These are phyloP conservation scores for Phytophthora hybrid DNA, from an alignment of 352 stramenopile genomes.

Conservation along the genomic window DNA sequence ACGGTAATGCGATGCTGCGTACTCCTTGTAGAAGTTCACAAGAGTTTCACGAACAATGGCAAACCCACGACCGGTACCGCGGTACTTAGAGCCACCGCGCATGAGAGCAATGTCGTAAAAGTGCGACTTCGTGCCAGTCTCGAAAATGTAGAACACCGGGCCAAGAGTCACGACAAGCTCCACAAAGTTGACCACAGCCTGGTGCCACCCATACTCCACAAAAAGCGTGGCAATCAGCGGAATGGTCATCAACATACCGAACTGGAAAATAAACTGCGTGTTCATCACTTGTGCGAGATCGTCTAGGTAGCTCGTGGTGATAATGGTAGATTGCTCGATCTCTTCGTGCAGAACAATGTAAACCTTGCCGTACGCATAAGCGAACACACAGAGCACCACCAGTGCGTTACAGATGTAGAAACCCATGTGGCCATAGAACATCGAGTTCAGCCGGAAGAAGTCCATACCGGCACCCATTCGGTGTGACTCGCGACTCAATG, in stretches of 20 bases:
- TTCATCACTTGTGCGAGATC: slow-evolving; percentile 83
- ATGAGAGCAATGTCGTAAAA: slow-evolving; percentile 91
- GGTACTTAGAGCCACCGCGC: slow-evolving; percentile 88
- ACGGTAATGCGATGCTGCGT: slow-evolving; percentile 84
- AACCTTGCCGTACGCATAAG: slow-evolving; percentile 85
- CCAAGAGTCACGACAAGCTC: slow-evolving; percentile 85
- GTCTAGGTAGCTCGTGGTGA: slow-evolving; percentile 76
- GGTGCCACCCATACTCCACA: slow-evolving; percentile 86
- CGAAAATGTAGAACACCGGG: slow-evolving; percentile 89
- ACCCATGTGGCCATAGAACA: slow-evolving; percentile 91
- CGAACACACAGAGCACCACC: slow-evolving; percentile 83
- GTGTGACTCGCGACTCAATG: slow-evolving; percentile 80
- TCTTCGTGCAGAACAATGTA: slow-evolving; percentile 86
- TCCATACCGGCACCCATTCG: slow-evolving; percentile 88
- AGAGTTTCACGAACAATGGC: slow-evolving; percentile 87
- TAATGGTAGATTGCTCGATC: slow-evolving; percentile 78
- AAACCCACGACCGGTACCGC: slow-evolving; percentile 84
- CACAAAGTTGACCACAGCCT: slow-evolving; percentile 85
- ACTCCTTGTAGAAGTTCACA: slow-evolving; percentile 90
- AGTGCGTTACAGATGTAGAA: slow-evolving; percentile 91
- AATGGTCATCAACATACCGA: slow-evolving; percentile 91
- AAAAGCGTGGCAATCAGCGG: slow-evolving; percentile 84
- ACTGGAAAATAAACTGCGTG: slow-evolving; percentile 91
- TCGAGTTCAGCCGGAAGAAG: slow-evolving; percentile 91
- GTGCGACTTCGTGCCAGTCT: slow-evolving; percentile 87